Conservation (phyloP, 2,329 filamentous ascomycete genomes). For the Neurospora sp. region DNA sequence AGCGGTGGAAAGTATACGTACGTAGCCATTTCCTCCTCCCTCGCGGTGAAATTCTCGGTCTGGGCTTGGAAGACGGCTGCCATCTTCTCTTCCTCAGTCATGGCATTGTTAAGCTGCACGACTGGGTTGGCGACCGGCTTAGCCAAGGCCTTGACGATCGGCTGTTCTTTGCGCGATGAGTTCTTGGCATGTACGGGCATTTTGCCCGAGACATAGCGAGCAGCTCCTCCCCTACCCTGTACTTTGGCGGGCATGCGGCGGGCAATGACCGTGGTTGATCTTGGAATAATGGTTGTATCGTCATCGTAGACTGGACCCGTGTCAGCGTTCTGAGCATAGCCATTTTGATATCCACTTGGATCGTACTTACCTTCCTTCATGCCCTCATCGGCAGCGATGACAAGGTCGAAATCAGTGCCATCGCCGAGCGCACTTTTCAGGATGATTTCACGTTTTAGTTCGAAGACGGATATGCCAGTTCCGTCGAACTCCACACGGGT, state of each 20-base stretch:
- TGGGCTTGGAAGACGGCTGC: conserved; percentile 85
- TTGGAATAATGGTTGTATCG: conserved; percentile 93
- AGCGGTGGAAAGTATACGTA: conserved; percentile 28
- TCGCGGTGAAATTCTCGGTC: conserved; percentile 71
- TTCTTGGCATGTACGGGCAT: conserved; percentile 86
- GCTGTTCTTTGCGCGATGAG: conserved; percentile 54
- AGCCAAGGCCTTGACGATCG: conserved; percentile 43
- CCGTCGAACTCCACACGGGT: conserved; percentile 94
- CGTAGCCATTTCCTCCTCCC: conserved; percentile 89
- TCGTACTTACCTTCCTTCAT: conserved; percentile 61
- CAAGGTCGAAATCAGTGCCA: conserved; percentile 90
- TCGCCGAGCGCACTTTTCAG: conserved; percentile 86
- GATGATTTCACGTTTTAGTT: conserved; percentile 98
- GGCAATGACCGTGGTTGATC: conserved; percentile 88
- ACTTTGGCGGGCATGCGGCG: conserved; percentile 75
- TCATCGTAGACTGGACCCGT: conserved; percentile 74
- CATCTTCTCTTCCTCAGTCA: conserved; percentile 91
- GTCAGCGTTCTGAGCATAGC: conserved; percentile 20
- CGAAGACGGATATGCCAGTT: conserved; percentile 95
- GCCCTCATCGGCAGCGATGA: conserved; percentile 86
- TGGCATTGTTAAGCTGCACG: conserved; percentile 61
- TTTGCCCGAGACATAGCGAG: conserved; percentile 91
- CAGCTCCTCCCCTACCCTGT: conserved; percentile 79
- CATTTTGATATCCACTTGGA: neutral
- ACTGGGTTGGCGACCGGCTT: conserved; percentile 50